These are phyloP conservation scores for Dothideomycetes sp. DNA, from an alignment of 2,329 filamentous ascomycete genomes.

Conservation along the genomic window DNA sequence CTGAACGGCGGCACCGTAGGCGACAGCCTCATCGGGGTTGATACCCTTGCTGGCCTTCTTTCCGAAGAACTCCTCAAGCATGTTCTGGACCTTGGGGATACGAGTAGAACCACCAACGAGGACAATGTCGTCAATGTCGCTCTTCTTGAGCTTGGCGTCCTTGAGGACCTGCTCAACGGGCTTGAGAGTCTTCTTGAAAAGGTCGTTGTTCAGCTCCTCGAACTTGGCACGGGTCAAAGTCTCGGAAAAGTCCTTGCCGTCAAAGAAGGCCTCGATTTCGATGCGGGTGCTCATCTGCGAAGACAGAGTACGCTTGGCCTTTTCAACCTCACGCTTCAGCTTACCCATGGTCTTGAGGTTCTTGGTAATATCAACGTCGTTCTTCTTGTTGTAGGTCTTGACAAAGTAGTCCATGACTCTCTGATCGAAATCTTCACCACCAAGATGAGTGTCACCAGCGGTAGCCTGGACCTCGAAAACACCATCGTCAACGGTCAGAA, in stretches of 20 bases:
- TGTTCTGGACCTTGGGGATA: slow-evolving; percentile 93
- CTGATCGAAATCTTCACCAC: slow-evolving; percentile 99
- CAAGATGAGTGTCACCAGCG: slow-evolving; percentile 92
- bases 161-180: slow-evolving; percentile 97
- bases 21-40: slow-evolving; percentile 98
- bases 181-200: slow-evolving; percentile 99
- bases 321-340: slow-evolving; percentile 98
- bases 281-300: slow-evolving; percentile 35
- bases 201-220: slow-evolving; percentile 96
- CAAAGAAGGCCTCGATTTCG: slow-evolving; percentile 94
- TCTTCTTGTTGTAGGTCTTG: slow-evolving; percentile 99
- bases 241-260: slow-evolving; percentile 97
- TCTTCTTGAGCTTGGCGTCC: slow-evolving; percentile 96
- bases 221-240: slow-evolving; percentile 98
- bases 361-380: slow-evolving; percentile 84
- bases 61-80: slow-evolving; percentile 94
- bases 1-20: slow-evolving; percentile 94
- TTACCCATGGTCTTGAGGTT: slow-evolving; percentile 98
- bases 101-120: slow-evolving; percentile 97
- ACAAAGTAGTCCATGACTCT: slow-evolving; percentile 91
- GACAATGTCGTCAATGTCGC: slow-evolving; percentile 90
- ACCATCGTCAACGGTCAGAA: slow-evolving; percentile 61
- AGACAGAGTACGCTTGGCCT: slow-evolving; percentile 90
- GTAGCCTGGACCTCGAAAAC: slow-evolving; percentile 93
- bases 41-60: slow-evolving; percentile 99